phyloP scores from a whole-genome alignment of 2,329 filamentous ascomycete species.

The Periglandula ipomoeae region DNA sequence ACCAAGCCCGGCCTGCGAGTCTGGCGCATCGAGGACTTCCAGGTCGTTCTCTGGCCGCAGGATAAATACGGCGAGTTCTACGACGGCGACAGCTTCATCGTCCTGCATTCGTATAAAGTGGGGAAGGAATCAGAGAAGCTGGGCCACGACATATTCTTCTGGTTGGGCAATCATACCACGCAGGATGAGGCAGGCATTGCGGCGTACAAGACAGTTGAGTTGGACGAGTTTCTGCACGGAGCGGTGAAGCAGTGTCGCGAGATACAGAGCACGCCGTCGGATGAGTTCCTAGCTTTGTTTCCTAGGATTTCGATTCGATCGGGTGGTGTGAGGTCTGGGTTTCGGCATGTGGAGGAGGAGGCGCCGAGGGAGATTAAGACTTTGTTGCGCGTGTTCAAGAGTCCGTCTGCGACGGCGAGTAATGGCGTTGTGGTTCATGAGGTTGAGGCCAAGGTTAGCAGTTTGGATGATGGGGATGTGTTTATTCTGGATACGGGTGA shows the following conservation, averaged over 20 bases:
- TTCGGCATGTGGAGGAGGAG: conserved; percentile 49
- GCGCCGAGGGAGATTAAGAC: conserved; percentile 30
- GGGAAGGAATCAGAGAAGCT: conserved; percentile 35
- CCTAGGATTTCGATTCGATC: conserved; percentile 48
- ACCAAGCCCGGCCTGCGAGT: conserved; percentile 43
- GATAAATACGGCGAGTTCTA: conserved; percentile 51
- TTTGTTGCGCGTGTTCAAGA: conserved; percentile 55
- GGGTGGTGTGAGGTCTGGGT: conserved; percentile 54
- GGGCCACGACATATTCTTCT: conserved; percentile 60
- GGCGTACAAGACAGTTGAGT: conserved; percentile 62
- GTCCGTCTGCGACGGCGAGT: conserved; percentile 29
- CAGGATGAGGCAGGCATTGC: conserved; percentile 62
- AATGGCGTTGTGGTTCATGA: conserved; percentile 51
- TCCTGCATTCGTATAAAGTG: conserved; percentile 50
- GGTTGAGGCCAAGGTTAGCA: conserved; percentile 51
- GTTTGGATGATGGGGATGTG: conserved; percentile 56
- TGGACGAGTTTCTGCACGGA: conserved; percentile 57
- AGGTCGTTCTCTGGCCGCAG: conserved; percentile 52
- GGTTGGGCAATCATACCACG: conserved; percentile 55
- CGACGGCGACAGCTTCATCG: conserved; percentile 60
- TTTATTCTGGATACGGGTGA: conserved; percentile 53
- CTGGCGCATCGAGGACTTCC: conserved; percentile 60
- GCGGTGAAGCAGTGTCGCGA: conserved; percentile 57
- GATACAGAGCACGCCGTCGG: conserved; percentile 48
- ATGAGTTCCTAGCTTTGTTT: conserved; percentile 52